Evolutionary conservation across 208 protist species (phyloP), one percentile per base, ranked within the genome.

Genomic region (Leishmania martiniquensis): DNA sequence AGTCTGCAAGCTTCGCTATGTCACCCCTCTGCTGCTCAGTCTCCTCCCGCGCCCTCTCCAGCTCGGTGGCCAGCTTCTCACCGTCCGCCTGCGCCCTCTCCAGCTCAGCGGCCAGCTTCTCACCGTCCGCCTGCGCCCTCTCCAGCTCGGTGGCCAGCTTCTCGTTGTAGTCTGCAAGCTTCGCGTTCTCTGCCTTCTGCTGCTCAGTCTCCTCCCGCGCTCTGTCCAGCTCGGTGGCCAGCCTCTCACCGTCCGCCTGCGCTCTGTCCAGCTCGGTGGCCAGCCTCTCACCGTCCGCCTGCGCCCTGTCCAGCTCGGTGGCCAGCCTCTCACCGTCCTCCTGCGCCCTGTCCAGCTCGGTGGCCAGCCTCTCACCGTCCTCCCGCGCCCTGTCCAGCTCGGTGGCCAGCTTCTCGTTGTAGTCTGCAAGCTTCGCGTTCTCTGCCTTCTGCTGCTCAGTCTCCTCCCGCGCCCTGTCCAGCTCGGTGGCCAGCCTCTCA

Each of bases 11-110:
- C 17, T 59, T 13, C 54, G 5, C 54, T 4, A 29, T 7, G 3
- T 82, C 81, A 15, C 69, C 78, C 32, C 54, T 69, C 12, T 76
- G 79, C 76, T 79, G 81, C 78, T 83, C 54, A 7, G 54, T 17
- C 17, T 59, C 54, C 54, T 59, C 17, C 13, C 25, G 54, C 22
- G 54, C 54, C 54, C 22, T 59, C 54, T 59, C 54, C 9, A 59
- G 54, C 54, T 59, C 54, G 22, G 12, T 17, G 54, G 54, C 54
- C 13, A 59, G 54, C 13, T 17, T 7, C 54, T 59, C 54, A 4
- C 4, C 17, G 9, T 59, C 54, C 13, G 3, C 17, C 13, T 7
- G 17, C 13, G 17, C 13, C 54, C 25, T 7, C 4, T 59, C 13
- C 13, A n/a, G 5, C 13, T 59, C 54, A 17, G 9, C 54, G 3